Evolutionary conservation across 1,284 basidiomycete genomes (phyloP).

Genomic region (Ceratobasidium sp.): DNA sequence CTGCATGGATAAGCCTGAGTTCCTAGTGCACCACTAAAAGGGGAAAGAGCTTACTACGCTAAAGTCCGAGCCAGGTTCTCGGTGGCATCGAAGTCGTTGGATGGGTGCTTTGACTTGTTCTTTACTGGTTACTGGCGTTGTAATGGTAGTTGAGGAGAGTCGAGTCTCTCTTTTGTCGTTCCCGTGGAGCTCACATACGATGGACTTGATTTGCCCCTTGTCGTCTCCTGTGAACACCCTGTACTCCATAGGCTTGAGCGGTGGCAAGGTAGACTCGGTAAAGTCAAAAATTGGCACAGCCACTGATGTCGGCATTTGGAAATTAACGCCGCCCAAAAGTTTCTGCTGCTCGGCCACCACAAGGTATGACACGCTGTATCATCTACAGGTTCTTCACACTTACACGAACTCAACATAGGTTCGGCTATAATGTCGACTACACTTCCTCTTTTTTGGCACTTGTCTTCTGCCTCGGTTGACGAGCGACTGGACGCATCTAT

Average conservation of each 20-base stretch:
- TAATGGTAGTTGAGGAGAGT: background rate
- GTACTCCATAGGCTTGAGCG: conserved; percentile 5
- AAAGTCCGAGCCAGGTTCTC: conserved; percentile 15
- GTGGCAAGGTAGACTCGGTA: background rate
- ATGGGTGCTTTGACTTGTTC: background rate
- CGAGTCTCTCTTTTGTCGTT: conserved; percentile 2
- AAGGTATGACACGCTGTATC: conserved; percentile 2
- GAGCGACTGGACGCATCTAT: conserved; percentile 87
- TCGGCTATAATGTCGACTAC: conserved; percentile 74
- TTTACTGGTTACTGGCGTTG: conserved; percentile 10
- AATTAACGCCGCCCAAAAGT: conserved; percentile 37
- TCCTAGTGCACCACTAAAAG: background rate
- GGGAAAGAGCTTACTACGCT: conserved; percentile 28
- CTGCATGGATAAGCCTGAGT: conserved; percentile 23
- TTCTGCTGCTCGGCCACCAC: conserved; percentile 25
- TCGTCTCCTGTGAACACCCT: conserved; percentile 48
- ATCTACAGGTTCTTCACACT: conserved; percentile 18
- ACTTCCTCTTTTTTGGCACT: conserved; percentile 92
- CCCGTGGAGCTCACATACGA: conserved; percentile 27
- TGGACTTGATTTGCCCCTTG: conserved; percentile 47
- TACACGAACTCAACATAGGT: background rate
- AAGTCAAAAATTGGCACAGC: conserved; percentile 39
- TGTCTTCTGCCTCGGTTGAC: conserved; percentile 84
- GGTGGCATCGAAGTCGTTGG: conserved; percentile 31
- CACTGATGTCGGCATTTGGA: conserved; percentile 32